Base-by-base conservation (phyloP, 257 asterid genomes). In the Solanum habrochaites region DNA sequence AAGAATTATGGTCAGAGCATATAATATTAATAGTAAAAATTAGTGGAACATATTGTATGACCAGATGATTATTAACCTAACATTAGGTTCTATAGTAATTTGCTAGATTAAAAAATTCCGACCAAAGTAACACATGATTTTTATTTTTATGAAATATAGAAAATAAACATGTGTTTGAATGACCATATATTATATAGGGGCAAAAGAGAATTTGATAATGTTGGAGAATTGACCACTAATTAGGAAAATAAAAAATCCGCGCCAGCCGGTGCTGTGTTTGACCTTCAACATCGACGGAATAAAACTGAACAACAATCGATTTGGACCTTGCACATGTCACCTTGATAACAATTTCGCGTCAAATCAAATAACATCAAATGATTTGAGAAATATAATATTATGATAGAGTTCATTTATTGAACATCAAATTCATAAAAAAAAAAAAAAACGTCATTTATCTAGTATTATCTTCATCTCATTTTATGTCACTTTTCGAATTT, bases 401-500 rank as follows among this genome's bases (percentile, higher is more conserved):
- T 18, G 64, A 4, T 7, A 4, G 2, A 56, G 64, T 18, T 56
- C 64, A 56, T 2, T 18, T 56, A 56, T 52, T 56, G 64, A n/a
- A 56, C n/a, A 56, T 56, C 64, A 56, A 56, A 56, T 56, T 56
- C 5, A 56, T 20, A n/a, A 56, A 20, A 56, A 56, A 56, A 3
- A 3, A 20, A 56, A 56, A 56, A 56, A 18, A 56, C 0, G 3
- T 18, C 0, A 1, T 56, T 56, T 56, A 0, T 18, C n/a, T 56
- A 56, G 64, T 18, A 18, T 56, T 56, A 32, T 32, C 5, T 32
- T 32, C 1, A 1, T 32, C 5, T 5, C 5, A 32, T 32, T 32
- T 32, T 32, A 32, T 32, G 35, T 32, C 1, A 32, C 0, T 32
- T 32, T 32, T 32, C 35, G 1, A 0, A 32, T 32, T 32, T 32